A percentile compares a stretch with the other conserved stretches of the same genome.
These are phyloP conservation scores for Rubia peregrina DNA, from an alignment of 305 asterid species.

Conservation along the genomic window DNA sequence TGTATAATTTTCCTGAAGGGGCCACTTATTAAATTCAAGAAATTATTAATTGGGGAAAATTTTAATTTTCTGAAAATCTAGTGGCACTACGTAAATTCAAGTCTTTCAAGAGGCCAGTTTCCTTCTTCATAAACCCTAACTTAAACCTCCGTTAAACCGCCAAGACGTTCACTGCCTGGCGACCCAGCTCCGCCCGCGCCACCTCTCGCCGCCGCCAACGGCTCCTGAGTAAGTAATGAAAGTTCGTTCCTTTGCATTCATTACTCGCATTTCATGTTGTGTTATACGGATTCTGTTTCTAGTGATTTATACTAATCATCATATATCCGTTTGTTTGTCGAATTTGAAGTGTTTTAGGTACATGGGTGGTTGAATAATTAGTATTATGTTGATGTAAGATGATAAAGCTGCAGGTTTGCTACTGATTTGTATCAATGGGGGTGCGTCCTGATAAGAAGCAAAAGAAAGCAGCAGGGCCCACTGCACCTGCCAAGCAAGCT, in stretches of 20 bases:
- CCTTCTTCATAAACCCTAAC: constrained; percentile 11
- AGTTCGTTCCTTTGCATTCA: not conserved
- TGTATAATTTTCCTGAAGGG: too few relatives aligned
- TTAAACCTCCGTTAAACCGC: constrained; percentile 7
- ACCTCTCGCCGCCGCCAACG: not conserved
- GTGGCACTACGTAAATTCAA: not conserved
- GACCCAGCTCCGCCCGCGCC: constrained; percentile 5
- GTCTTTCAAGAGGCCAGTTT: not conserved
- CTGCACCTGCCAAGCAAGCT: constrained; percentile 19
- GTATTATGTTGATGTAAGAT: not conserved
- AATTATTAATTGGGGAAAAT: not conserved
- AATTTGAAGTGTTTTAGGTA: not conserved
- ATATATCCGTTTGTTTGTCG: not conserved
- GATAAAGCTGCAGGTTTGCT: constrained; percentile 3
- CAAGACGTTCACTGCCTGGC: not conserved
- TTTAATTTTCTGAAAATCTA: not conserved
- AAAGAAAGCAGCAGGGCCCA: constrained; percentile 30
- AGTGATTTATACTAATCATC: not conserved
- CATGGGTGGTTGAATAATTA: not conserved
- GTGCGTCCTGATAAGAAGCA: constrained; percentile 56
- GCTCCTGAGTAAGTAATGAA: not conserved
- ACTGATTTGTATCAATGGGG: not conserved
- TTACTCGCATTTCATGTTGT: not conserved
- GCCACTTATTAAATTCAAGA: too few relatives aligned
- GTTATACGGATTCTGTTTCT: not conserved